These are phyloP conservation scores for Bipolaris victoriae DNA, from an alignment of 2,329 filamentous ascomycete genomes.

Conservation along the genomic window DNA sequence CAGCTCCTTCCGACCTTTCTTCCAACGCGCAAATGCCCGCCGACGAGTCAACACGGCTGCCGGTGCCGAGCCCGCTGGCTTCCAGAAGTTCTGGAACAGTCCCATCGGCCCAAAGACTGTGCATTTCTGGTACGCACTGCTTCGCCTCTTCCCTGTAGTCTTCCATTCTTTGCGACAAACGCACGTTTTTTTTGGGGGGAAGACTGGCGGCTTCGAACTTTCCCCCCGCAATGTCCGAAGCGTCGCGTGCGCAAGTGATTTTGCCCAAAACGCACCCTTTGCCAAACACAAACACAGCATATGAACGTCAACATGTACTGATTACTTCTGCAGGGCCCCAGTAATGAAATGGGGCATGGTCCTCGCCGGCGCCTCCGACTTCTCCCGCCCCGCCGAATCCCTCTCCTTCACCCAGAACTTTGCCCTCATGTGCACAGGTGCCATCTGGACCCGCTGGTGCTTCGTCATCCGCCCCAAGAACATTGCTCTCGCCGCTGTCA, in stretches of 20 bases:
- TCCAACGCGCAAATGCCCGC: slow-evolving; percentile 63
- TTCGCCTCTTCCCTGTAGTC: neutral
- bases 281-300: neutral
- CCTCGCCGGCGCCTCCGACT: slow-evolving; percentile 88
- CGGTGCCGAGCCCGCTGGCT: slow-evolving; percentile 55
- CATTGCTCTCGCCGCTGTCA: slow-evolving; percentile 89
- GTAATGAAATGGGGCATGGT: slow-evolving; percentile 96
- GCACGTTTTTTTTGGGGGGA: neutral
- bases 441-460: slow-evolving; percentile 99
- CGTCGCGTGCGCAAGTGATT: neutral
- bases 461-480: slow-evolving; percentile 95
- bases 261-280: neutral
- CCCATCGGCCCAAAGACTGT: slow-evolving; percentile 72
- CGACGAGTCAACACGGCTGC: slow-evolving; percentile 74
- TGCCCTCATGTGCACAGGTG: slow-evolving; percentile 85
- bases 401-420: slow-evolving; percentile 92
- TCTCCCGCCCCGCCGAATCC: slow-evolving; percentile 87
- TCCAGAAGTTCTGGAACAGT: slow-evolving; percentile 71
- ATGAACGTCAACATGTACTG: neutral
- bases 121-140: slow-evolving; percentile 83
- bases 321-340: slow-evolving; percentile 69
- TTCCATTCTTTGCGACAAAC: neutral
- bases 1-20: slow-evolving; percentile 58
- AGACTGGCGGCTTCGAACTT: neutral
- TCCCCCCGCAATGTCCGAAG: slow-evolving; percentile 14